A percentile compares a stretch with the other conserved stretches of the same genome.
phyloP scores from a whole-genome alignment of 169 alveolate genomes.

The Eimeria necatrix region DNA sequence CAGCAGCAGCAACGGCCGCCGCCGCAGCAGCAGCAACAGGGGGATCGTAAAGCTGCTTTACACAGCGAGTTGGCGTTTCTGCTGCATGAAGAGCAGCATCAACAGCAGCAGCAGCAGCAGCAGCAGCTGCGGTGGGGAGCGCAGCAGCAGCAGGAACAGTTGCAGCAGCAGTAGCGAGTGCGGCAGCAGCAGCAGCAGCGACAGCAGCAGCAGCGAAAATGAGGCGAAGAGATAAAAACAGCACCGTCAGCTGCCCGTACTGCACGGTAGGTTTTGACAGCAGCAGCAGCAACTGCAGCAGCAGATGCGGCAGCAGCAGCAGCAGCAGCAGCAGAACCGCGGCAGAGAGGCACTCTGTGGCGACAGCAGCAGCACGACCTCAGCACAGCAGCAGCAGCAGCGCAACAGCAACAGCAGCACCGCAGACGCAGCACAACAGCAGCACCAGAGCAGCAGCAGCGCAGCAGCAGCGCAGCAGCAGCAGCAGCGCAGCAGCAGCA shows the following conservation, averaged over 20 bases:
- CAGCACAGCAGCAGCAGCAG: not conserved
- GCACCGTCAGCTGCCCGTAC: conserved; percentile 47
- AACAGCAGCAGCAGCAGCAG: conserved; percentile 49
- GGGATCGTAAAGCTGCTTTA: too few species aligned
- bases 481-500: conserved; percentile 52
- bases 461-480: conserved; percentile 45
- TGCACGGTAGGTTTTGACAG: conserved; percentile 43
- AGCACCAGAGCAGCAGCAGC: not conserved
- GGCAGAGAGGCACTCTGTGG: too few species aligned
- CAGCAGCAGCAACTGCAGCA: conserved; percentile 40
- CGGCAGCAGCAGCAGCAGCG: conserved; percentile 3
- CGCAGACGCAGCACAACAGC: not conserved
- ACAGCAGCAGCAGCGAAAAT: not conserved
- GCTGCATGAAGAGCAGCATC: not conserved
- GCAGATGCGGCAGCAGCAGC: not conserved
- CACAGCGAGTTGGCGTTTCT: not conserved
- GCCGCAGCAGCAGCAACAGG: too few species aligned
- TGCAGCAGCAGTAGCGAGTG: conserved; percentile 16
- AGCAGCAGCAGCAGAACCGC: not conserved
- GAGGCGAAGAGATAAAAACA: conserved; percentile 49
- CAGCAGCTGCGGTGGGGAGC: not conserved
- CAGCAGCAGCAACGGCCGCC: too few species aligned
- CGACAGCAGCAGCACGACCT: not conserved
- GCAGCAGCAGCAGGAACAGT: not conserved
- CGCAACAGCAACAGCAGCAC: not conserved